Base-by-base conservation (phyloP, 805 yeast species). In the Myxozyma kluyveri region DNA sequence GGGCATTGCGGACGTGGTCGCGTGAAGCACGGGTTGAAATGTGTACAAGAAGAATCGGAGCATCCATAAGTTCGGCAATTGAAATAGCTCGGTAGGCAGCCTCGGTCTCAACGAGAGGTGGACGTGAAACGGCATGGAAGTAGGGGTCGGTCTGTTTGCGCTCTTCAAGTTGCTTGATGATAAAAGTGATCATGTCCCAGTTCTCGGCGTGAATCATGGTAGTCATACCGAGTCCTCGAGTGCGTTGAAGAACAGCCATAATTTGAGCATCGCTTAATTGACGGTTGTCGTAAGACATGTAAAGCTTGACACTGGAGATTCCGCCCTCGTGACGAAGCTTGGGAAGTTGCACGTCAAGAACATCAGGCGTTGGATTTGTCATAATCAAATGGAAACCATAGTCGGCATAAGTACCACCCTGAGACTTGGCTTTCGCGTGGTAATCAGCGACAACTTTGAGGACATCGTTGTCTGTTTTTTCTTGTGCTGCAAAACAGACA, bases 201-300 rank as follows among this genome's bases (percentile, higher is more conserved):
- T 75, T 75, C 57, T 76, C 80, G n/a, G 80, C 79, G 57, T 76
- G 80, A 23, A 75, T 70, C 77, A 76, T 74, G 1, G 75, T 72
- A 4, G 80, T 76, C 59, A 76, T 69, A 9, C 73, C 72, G 32
- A 72, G 59, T 45, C 69, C 67, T 38, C 79, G 67, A 5, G 73
- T 72, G 19, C 69, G 70, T 17, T 68, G 59, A 56, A 76, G 54
- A 3, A 73, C 68, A 17, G 68, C 69, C 61, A 76, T 54, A 23
- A 76, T 55, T 49, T 75, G 72, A 18, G 67, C 64, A 53, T 76
- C 80, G 27, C 64, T 63, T 23, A 76, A 63, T 52, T 71, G 73
- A 51, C 71, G 67, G 19, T 69, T 67, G 24, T 75, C 75, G 58
- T 76, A 76, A 3, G 80, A 73, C 57, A 75, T 76, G 63, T 74